Base-by-base conservation (phyloP, 805 yeast genomes). In the Naumovozyma castellii region DNA sequence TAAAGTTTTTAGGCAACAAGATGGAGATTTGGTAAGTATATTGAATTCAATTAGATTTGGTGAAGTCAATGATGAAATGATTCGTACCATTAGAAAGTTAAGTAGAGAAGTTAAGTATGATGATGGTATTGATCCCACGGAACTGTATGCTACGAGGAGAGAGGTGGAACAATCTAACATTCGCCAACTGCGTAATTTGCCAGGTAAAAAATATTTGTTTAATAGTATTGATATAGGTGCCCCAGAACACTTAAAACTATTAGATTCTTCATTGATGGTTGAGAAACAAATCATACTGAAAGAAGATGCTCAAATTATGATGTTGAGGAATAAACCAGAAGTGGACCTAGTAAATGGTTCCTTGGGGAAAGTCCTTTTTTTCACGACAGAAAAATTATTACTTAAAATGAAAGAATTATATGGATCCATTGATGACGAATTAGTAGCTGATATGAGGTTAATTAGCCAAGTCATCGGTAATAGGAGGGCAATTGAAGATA, bases 301-400 rank as follows among this genome's bases (percentile, higher is more conserved):
- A 57, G 78, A 75, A 40, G 86, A 85, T 29, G 94, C 96, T 0
- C 98, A 92, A 60, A 97, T 92, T 1, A 88, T 92, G 96, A 78
- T 85, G 71, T 64, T 92, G 48, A 85, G 84, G 51, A 92, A 92
- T 57, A 69, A 73, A 20, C 88, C 84, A 47, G 81, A 76, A 8
- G 63, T 68, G 2, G 55, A 54, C 14, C 65, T 92, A 30, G 97
- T 92, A 32, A 92, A 92, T 62, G 98, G 99, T 2, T 76, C 96
- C 0, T 66, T 90, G 30, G 99, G 99, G 0, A 75, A 70, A 30
- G 80, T 92, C 1, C 43, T 68, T 3, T 59, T 62, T 25, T 69
- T 69, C 43, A 46, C 62, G 6, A 53, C 68, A 0, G 49, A 48
- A 18, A 41, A 48, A 0, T 28, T 65, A 3, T 54, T 46, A 34